phyloP scores from a whole-genome alignment of 179 eudicot species.

The Beta macrorhiza region DNA sequence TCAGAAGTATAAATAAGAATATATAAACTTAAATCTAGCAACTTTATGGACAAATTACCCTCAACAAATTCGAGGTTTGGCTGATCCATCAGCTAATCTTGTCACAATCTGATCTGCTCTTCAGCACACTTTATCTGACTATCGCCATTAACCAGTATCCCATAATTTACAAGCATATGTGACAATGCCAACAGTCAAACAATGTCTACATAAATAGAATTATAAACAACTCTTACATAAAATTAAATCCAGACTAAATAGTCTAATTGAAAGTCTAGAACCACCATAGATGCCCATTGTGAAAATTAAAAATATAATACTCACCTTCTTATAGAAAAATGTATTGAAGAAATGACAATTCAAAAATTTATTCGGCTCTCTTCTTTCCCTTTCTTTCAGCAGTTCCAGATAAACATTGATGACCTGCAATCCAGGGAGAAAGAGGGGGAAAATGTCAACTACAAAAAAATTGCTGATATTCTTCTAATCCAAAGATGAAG shows the following conservation, averaged over 20 bases:
- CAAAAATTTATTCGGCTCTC: conserved; percentile 75
- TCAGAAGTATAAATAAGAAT: not conserved
- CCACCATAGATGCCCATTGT: not conserved
- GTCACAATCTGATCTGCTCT: not conserved
- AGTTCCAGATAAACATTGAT: conserved; percentile 79
- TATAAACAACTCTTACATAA: not conserved
- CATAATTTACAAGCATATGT: not conserved
- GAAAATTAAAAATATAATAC: conserved; percentile 26
- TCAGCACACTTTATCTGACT: not conserved
- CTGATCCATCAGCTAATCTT: not conserved
- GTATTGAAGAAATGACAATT: conserved; percentile 98
- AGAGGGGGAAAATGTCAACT: conserved; percentile 2
- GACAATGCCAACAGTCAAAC: not conserved
- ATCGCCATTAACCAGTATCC: not conserved
- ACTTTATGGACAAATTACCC: not conserved
- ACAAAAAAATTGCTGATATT: not conserved
- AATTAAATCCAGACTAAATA: not conserved
- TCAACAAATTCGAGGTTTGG: not conserved
- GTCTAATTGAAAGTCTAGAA: not conserved
- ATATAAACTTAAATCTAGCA: not conserved
- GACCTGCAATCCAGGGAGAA: conserved; percentile 50
- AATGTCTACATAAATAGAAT: not conserved
- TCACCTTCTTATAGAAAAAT: conserved; percentile 92
- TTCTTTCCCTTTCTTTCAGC: conserved; percentile 89
- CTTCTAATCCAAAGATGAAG: not conserved